Percentiles rank a stretch among this genome's conserved stretches.
Evolutionary conservation across 139 green algal species (phyloP).

Genomic region (Closterium sp.): DNA sequence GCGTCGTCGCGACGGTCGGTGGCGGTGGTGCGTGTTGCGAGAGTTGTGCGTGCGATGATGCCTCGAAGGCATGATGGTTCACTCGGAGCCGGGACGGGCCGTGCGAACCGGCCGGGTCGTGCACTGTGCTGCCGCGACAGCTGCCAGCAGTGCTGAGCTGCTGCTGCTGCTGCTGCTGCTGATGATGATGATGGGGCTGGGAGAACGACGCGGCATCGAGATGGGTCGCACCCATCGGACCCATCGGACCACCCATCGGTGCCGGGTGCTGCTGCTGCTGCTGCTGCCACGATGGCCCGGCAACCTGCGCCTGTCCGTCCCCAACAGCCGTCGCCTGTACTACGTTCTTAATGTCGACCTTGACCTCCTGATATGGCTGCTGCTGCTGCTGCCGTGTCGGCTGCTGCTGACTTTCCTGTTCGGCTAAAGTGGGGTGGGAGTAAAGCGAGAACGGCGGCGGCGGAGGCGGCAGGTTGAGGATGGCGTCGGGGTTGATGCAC

Average conservation of each 20-base stretch:
- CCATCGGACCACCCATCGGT: background rate
- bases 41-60: too few relatives aligned
- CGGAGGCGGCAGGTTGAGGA: background rate
- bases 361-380: background rate
- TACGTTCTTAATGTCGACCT: background rate
- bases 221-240: background rate
- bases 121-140: too few relatives aligned
- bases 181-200: too few relatives aligned
- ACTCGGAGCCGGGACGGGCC: too few relatives aligned
- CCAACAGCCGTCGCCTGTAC: background rate
- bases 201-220: background rate
- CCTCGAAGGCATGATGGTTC: too few relatives aligned
- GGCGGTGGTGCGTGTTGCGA: too few relatives aligned
- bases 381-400: background rate
- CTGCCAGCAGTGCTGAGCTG: too few relatives aligned
- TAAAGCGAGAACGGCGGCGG: background rate
- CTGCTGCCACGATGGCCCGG: background rate
- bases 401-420: background rate
- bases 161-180: too few relatives aligned
- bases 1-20: background rate
- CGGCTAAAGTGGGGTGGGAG: background rate
- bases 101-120: too few relatives aligned
- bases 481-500: background rate
- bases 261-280: background rate
- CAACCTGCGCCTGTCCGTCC: background rate